A percentile compares a stretch with the other conserved stretches of the same genome.
Evolutionary conservation across 2,329 filamentous ascomycete species (phyloP).

Genomic region (Drechslerella stenobrocha): DNA sequence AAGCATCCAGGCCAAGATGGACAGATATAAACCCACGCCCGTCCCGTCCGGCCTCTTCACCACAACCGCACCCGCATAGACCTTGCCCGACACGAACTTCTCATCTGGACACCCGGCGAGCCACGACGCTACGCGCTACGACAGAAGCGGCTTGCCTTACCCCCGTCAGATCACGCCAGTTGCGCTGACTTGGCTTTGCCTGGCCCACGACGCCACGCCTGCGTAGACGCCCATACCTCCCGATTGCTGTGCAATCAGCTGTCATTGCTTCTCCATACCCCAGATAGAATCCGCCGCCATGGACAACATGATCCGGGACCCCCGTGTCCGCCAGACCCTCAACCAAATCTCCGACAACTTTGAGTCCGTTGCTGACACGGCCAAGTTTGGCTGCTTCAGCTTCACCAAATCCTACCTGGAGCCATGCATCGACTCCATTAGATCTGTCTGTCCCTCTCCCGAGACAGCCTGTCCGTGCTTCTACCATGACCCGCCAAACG

Average conservation of each 20-base stretch:
- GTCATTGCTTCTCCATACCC: not conserved
- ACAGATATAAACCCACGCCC: slow-evolving; percentile 23
- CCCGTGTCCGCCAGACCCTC: slow-evolving; percentile 68
- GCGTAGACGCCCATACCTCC: not conserved
- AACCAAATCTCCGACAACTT: slow-evolving; percentile 69
- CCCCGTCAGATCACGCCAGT: slow-evolving; percentile 20
- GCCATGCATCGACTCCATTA: slow-evolving; percentile 64
- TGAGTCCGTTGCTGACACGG: slow-evolving; percentile 68
- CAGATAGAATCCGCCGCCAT: slow-evolving; percentile 9
- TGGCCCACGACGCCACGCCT: slow-evolving; percentile 13
- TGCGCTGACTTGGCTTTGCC: slow-evolving; percentile 1
- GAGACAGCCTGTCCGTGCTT: slow-evolving; percentile 62
- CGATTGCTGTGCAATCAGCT: not conserved
- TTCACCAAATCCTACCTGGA: slow-evolving; percentile 66
- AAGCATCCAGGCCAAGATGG: slow-evolving; percentile 28
- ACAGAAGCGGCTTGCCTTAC: slow-evolving; percentile 3
- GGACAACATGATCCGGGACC: slow-evolving; percentile 53
- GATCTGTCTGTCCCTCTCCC: slow-evolving; percentile 62
- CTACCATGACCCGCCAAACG: slow-evolving; percentile 60
- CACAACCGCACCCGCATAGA: not conserved
- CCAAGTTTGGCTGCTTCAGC: slow-evolving; percentile 67
- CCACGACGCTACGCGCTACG: not conserved
- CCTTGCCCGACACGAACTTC: slow-evolving; percentile 10
- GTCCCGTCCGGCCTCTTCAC: slow-evolving; percentile 7
- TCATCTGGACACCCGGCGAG: not conserved